Percentiles rank a stretch among this genome's conserved stretches.
Conservation (phyloP, 2,329 filamentous ascomycete genomes). For the Pochonia chlamydosporia region DNA sequence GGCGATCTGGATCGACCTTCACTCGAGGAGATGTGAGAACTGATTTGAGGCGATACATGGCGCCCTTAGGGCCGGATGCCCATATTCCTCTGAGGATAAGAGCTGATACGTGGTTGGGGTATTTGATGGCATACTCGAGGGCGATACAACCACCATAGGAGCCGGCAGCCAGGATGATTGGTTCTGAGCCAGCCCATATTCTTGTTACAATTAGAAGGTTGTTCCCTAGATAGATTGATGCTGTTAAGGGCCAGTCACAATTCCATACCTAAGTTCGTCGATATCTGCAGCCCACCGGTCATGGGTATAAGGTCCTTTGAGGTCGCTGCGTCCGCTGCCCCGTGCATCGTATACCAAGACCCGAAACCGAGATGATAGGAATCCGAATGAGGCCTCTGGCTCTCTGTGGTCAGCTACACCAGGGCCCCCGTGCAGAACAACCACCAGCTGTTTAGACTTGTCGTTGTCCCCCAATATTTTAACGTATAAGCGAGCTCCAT, state of each 20-base stretch:
- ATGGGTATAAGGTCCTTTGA: conserved; percentile 16
- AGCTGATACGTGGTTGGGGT: conserved; percentile 13
- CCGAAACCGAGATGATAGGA: conserved; percentile 13
- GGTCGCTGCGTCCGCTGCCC: conserved; percentile 18
- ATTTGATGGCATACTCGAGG: conserved; percentile 16
- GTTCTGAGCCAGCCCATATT: conserved; percentile 14
- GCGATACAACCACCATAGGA: conserved; percentile 19
- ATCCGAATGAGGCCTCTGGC: conserved; percentile 13
- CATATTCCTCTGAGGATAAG: conserved; percentile 17
- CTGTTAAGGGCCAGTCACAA: background rate
- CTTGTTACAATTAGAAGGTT: conserved; percentile 7
- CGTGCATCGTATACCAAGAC: conserved; percentile 18
- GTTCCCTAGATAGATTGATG: background rate
- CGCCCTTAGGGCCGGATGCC: conserved; percentile 13
- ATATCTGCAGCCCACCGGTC: conserved; percentile 18
- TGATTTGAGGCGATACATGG: conserved; percentile 10
- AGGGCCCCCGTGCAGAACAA: conserved; percentile 17
- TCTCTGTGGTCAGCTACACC: conserved; percentile 17
- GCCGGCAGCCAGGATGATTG: conserved; percentile 16
- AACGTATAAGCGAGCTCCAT: conserved; percentile 14
- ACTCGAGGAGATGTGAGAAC: conserved; percentile 11
- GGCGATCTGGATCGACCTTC: conserved; percentile 12
- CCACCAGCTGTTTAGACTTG: conserved; percentile 14
- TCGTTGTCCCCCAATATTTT: conserved; percentile 12
- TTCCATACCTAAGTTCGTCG: conserved; percentile 17